Evolutionary conservation across 139 green algal genomes (phyloP), one percentile per base, ranked within the genome.

Genomic region (Micromonas commoda): DNA sequence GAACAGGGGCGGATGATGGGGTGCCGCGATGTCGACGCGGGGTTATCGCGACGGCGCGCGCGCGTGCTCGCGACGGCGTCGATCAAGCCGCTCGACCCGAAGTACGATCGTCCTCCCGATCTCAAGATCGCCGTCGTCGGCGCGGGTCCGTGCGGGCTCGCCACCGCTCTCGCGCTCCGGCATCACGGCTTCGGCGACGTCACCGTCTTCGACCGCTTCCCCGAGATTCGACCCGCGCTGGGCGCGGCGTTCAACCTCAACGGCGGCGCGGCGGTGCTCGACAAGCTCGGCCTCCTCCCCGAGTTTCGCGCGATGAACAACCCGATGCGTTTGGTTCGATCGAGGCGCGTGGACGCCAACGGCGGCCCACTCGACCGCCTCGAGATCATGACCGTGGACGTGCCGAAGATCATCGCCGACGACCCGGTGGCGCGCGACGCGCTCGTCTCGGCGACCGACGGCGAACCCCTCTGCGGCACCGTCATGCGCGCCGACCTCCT

Each of bases 211-310:
- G 76, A 67, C 51, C 32, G 26, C 0, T 52, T 24, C 1, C 73
- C 53, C 13, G 35, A 28, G 33, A 23, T 80, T 24, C 23, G 32
- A 0, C 64, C 64, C 1, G 54, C 67, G 2, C 2, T 80, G 19
- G 76, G 76, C 24, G 76, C 34, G 5, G 64, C 39, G 26, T 74
- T 80, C 68, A 80, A 80, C 32, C 33, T 80, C 21, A 80, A 80
- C 64, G 64, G 76, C 37, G 76, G 76, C 38, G 76, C 76, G 24
- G 53, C 39, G 1, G 33, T 80, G 1, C 35, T 80, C 34, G 31
- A 39, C 0, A 71, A 71, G 76, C 39, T 67, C 33, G 54, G 73
- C 54, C 32, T 71, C 21, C 31, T 35, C 60, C 21, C 60, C 2
- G 19, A 32, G 1, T 74, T 35, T 26, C 24, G 63, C 16, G 32